Evolutionary conservation across 176 grass and related monocot species (phyloP).

Genomic region (Triticum dicoccoides): DNA sequence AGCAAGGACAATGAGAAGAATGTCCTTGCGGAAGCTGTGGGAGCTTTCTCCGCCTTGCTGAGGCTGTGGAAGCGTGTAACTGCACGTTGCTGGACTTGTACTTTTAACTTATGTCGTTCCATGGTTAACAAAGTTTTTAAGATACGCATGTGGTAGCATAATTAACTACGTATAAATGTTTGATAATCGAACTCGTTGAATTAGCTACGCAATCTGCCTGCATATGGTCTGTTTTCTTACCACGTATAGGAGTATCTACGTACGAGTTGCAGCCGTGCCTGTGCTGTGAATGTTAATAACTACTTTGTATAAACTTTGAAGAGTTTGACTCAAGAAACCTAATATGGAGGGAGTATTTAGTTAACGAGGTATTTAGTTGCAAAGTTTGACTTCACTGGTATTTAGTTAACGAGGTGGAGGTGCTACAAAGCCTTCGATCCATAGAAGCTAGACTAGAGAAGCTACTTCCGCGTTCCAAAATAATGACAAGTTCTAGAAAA

Average conservation of each 20-base stretch:
- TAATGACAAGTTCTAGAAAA: too few relatives aligned
- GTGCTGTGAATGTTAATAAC: not conserved
- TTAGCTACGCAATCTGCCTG: not conserved
- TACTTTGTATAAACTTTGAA: too few relatives aligned
- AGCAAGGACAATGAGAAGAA: conserved; percentile 88
- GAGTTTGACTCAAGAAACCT: too few relatives aligned
- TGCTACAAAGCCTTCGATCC: too few relatives aligned
- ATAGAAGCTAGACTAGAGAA: too few relatives aligned
- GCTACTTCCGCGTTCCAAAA: too few relatives aligned
- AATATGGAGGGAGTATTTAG: too few relatives aligned
- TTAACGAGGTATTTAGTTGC: too few relatives aligned
- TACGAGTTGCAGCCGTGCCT: not conserved
- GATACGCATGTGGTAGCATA: conserved; percentile 9
- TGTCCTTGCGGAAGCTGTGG: conserved; percentile 91
- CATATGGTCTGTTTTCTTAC: not conserved
- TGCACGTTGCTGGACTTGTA: conserved; percentile 20
- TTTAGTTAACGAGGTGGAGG: too few relatives aligned
- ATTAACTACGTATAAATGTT: conserved; percentile 27
- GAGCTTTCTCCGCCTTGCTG: conserved; percentile 39
- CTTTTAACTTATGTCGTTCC: not conserved
- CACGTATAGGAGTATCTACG: not conserved
- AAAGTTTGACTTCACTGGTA: too few relatives aligned
- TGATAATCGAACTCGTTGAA: conserved; percentile 5
- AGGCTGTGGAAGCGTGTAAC: conserved; percentile 25
- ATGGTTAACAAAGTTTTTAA: not conserved